Conservation (phyloP, 352 stramenopile genomes). For the Thraustochytrium sp. region DNA sequence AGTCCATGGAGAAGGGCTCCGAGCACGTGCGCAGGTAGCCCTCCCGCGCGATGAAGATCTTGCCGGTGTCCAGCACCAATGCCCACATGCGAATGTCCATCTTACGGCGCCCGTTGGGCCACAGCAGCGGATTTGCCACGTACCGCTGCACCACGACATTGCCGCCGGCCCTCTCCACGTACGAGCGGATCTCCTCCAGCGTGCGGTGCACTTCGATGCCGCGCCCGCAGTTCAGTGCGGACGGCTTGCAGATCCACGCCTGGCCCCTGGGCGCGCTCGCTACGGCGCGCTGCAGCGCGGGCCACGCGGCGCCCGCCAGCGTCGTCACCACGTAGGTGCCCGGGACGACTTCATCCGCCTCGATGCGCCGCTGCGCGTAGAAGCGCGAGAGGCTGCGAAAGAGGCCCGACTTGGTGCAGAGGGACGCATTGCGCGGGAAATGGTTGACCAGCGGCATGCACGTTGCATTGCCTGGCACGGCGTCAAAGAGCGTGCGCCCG, state of each 20-base stretch:
- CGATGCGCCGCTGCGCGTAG: not conserved
- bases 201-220: not conserved
- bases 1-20: constrained; percentile 64
- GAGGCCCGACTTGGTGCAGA: constrained; percentile 2
- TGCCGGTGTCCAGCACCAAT: constrained; percentile 76
- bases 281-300: not conserved
- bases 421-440: constrained; percentile 14
- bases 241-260: constrained; percentile 36
- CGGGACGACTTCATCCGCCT: constrained; percentile 7
- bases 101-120: constrained; percentile 52
- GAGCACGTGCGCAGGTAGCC: constrained; percentile 83
- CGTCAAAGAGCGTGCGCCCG: not conserved
- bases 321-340: not conserved
- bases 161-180: constrained; percentile 24
- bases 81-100: constrained; percentile 57
- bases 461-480: not conserved
- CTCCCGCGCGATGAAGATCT: constrained; percentile 86
- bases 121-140: constrained; percentile 52
- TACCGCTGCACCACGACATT: constrained; percentile 55
- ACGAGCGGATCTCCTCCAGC: not conserved
- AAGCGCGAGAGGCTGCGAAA: not conserved
- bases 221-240: not conserved
- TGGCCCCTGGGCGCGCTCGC: not conserved
- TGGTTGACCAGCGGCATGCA: constrained; percentile 22
- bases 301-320: not conserved